Evolutionary conservation across 352 stramenopile species (phyloP).

Genomic region (Phytopythium litorale): DNA sequence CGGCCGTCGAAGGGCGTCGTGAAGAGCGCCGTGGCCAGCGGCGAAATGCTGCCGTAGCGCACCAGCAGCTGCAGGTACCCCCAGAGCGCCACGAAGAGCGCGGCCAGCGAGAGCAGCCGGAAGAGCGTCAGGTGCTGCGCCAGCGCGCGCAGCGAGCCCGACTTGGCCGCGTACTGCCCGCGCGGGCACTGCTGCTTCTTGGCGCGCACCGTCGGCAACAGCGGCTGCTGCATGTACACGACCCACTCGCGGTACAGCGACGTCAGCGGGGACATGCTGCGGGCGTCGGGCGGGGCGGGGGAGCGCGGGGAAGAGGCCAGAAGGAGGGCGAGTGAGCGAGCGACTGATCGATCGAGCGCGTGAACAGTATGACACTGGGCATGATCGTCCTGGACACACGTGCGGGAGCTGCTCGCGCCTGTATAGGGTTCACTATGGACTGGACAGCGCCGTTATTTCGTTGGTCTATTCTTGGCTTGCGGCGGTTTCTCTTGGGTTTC

Average conservation of each 20-base stretch:
- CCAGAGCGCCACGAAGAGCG: conserved; percentile 29
- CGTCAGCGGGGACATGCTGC: conserved; percentile 14
- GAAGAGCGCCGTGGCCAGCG: conserved; percentile 56
- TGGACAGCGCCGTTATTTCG: too few relatives aligned
- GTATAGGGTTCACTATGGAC: too few relatives aligned
- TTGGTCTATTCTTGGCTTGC: neutral
- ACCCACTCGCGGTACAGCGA: conserved; percentile 23
- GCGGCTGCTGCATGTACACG: conserved; percentile 60
- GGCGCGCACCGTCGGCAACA: conserved; percentile 43
- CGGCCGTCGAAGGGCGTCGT: conserved; percentile 56
- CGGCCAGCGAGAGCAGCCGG: conserved; percentile 21
- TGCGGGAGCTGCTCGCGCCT: neutral
- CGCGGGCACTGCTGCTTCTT: conserved; percentile 9
- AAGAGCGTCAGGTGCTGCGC: conserved; percentile 39
- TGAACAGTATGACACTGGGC: too few relatives aligned
- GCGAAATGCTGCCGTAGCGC: conserved; percentile 77
- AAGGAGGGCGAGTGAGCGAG: neutral
- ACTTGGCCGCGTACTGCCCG: conserved; percentile 13
- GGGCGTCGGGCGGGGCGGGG: neutral
- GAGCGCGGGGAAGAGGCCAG: neutral
- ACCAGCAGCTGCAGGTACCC: conserved; percentile 63
- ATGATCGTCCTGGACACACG: too few relatives aligned
- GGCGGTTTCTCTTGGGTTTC: neutral
- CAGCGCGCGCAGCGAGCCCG: conserved; percentile 21
- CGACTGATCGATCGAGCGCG: neutral